These are phyloP conservation scores for Durusdinium trenchii DNA, from an alignment of 73 alveolate species.

Conservation along the genomic window DNA sequence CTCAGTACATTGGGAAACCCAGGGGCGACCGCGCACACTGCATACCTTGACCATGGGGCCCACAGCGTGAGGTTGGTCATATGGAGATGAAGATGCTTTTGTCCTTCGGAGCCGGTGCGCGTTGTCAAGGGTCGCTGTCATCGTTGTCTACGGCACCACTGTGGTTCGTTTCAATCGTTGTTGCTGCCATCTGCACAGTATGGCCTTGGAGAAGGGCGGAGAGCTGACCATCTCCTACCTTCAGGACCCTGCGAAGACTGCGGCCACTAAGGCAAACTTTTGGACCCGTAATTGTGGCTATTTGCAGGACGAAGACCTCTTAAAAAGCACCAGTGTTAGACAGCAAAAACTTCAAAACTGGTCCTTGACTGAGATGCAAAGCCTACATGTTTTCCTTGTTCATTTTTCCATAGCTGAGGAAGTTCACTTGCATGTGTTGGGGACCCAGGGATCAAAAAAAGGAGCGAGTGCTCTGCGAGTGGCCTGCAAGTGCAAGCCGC, in stretches of 20 bases:
- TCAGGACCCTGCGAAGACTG: slow-evolving; percentile 13
- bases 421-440: slow-evolving; percentile 75
- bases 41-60: not conserved
- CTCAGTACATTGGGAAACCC: not conserved
- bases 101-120: slow-evolving; percentile 94
- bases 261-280: not conserved
- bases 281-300: not conserved
- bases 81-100: slow-evolving; percentile 94
- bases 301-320: slow-evolving; percentile 73
- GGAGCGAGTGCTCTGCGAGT: too few relatives aligned
- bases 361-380: not conserved
- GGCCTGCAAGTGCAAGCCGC: not conserved
- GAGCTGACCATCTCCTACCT: slow-evolving; percentile 95
- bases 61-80: slow-evolving; percentile 85
- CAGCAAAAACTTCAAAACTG: slow-evolving; percentile 91
- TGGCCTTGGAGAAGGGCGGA: slow-evolving; percentile 92
- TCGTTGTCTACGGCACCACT: not conserved
- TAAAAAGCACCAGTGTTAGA: slow-evolving; percentile 84
- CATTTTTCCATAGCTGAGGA: not conserved
- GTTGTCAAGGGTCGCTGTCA: not conserved
- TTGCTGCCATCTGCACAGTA: slow-evolving; percentile 25
- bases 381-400: not conserved
- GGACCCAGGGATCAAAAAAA: not conserved
- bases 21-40: not conserved
- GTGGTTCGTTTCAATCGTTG: not conserved